Evolutionary conservation across 768 basidiomycete species (phyloP), one percentile per base, ranked within the genome.

Genomic region (Mycena crocata): DNA sequence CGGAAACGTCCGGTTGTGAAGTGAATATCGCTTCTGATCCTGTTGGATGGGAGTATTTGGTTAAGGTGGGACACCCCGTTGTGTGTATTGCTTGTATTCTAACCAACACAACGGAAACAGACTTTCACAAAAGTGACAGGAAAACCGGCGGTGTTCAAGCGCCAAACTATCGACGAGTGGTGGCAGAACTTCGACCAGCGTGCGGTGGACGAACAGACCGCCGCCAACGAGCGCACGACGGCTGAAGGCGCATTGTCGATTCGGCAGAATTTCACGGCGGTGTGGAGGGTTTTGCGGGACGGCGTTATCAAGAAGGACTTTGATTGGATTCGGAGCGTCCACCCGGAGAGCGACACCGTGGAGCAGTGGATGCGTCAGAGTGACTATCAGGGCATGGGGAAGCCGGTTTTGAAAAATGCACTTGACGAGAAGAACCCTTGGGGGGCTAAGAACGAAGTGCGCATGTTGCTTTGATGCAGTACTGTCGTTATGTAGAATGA

Each of bases 1-100:
- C 62, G 17, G 66, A 75, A 54, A 78, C 76, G 14, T 81, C 79
- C 31, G 80, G 75, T 3, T 74, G 73, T 42, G 81, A 83, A 49
- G 75, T 82, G 28, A 70, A 75, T 34, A 67, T 83, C 45, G 77
- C 79, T 12, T 80, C 77, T 40, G 78, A 83, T 45, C 72, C 75
- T 56, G 78, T 82, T 19, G 70, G 75, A 3, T 81, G 79, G 77
- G 77, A 80, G 28, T 69, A 79, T 39, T 74, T 82, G 50, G 76
- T 76, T 24, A 70, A 77, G 54, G 65, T 61, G 5, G 2, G 48
- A 6, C 14, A 4, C 45, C 15, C n/a, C 4, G 5, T 40, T 17
- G n/a, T 40, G 8, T n/a, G n/a, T n/a, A n/a, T n/a, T n/a, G n/a
- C n/a, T n/a, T n/a, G n/a, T n/a, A n/a, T n/a, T n/a, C n/a, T n/a